Evolutionary conservation across 192 early-diverging fungal species (phyloP).

Genomic region (Coemansia sp.): DNA sequence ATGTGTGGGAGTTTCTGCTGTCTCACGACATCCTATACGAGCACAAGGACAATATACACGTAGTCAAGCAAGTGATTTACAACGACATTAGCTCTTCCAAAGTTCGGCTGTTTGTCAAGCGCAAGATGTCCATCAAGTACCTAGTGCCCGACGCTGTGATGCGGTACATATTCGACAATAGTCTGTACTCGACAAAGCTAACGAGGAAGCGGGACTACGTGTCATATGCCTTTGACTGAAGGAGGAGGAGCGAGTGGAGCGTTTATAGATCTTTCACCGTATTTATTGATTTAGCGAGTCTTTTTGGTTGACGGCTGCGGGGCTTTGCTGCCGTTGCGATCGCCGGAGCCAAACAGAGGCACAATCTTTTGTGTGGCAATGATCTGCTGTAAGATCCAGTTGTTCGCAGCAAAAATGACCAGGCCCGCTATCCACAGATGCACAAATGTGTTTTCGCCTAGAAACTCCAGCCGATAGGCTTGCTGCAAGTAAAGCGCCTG

Average conservation of each 20-base stretch:
- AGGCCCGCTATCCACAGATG: constrained; percentile 70
- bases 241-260: neutral
- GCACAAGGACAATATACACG: constrained; percentile 84
- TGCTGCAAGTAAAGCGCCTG: constrained; percentile 85
- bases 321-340: neutral
- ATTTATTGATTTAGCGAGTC: neutral
- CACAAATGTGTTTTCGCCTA: constrained; percentile 79
- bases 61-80: constrained; percentile 94
- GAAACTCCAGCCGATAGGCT: constrained; percentile 86
- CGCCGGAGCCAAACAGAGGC: constrained; percentile 20
- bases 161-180: constrained; percentile 78
- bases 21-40: constrained; percentile 86
- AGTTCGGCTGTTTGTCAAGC: constrained; percentile 89
- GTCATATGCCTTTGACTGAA: constrained; percentile 50
- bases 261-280: neutral
- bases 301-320: neutral
- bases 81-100: constrained; percentile 98
- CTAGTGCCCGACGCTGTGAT: constrained; percentile 89
- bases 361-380: constrained; percentile 26
- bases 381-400: constrained; percentile 63
- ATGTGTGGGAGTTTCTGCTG: constrained; percentile 90
- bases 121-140: constrained; percentile 93
- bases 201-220: constrained; percentile 55
- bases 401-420: constrained; percentile 69
- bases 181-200: constrained; percentile 65